Base-by-base conservation (phyloP, 441 rosid species). In the Erodium trifolium region DNA sequence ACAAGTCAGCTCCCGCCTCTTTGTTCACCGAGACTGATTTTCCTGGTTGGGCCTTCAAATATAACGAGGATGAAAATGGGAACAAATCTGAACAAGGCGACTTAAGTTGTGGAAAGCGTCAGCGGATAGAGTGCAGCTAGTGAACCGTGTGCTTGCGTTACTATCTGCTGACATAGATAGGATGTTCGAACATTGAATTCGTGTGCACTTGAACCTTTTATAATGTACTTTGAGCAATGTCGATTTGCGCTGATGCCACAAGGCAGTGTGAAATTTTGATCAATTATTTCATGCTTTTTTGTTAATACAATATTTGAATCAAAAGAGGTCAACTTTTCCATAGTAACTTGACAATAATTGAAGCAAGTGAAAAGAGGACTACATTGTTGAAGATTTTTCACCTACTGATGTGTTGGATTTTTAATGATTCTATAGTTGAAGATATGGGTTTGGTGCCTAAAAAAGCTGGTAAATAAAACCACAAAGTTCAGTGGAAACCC, bases 1-100 rank as follows among this genome's bases (percentile, higher is more conserved):
- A 90, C 73, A 87, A 77, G 71, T 64, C 80, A 43, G 80, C 80
- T 9, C 96, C 97, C 3, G 71, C 93, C 8, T 75, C 78, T 17
- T 77, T 94, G 82, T 94, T 94, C 76, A 77, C 85, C 0, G 93
- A 85, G 27, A 76, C 91, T 5, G 94, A 94, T 72, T 91, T 87
- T 77, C 67, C 83, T 4, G 91, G 99, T 5, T 94, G 96, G 97
- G 80, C 91, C 4, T 94, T 91, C 78, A 67, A 78, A 39, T 65
- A 51, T 1, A 72, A 79, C 31, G 77, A 75, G 53, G 63, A 35
- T 49, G 75, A 64, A 14, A 65, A 65, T 4, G 39, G 9, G 3
- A 67, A 67, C 51, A 18, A 51, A 49, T 35, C 39, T 35, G 39
- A 35, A 3, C 3, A 35, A 37, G 1, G 1, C 41, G 5, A 37